Conservation (phyloP, 2,329 filamentous ascomycete species). For the Lojkania enalia region DNA sequence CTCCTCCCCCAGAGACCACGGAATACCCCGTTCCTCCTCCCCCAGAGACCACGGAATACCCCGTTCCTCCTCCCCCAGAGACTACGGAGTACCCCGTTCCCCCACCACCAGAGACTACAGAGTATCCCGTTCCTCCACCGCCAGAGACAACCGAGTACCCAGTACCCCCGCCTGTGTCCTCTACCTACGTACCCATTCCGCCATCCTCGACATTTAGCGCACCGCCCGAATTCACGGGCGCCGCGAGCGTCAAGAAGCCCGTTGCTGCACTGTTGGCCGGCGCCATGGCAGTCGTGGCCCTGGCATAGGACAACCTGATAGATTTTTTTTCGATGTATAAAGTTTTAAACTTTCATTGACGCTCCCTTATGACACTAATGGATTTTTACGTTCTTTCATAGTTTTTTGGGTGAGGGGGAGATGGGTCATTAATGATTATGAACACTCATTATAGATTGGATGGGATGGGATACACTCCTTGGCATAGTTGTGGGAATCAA, state of each 20-base stretch:
- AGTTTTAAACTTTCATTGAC: too few species aligned
- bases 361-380: too few species aligned
- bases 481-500: too few species aligned
- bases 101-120: not conserved
- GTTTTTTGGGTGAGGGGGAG: too few species aligned
- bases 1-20: slow-evolving; percentile 9
- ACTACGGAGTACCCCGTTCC: not conserved
- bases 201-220: slow-evolving; percentile 13
- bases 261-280: slow-evolving; percentile 28
- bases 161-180: not conserved
- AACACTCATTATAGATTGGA: too few species aligned
- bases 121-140: slow-evolving; percentile 3
- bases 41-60: not conserved
- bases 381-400: too few species aligned
- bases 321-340: too few species aligned
- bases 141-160: not conserved
- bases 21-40: slow-evolving; percentile 7
- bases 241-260: slow-evolving; percentile 28
- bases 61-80: slow-evolving; percentile 10
- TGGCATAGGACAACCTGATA: slow-evolving; percentile 20
- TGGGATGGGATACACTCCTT: too few species aligned
- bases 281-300: slow-evolving; percentile 24
- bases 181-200: slow-evolving; percentile 5
- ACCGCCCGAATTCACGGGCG: slow-evolving; percentile 28
- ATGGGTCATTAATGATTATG: too few species aligned